phyloP scores from a whole-genome alignment of 2,329 filamentous ascomycete genomes.

The Arthroderma sp. region DNA sequence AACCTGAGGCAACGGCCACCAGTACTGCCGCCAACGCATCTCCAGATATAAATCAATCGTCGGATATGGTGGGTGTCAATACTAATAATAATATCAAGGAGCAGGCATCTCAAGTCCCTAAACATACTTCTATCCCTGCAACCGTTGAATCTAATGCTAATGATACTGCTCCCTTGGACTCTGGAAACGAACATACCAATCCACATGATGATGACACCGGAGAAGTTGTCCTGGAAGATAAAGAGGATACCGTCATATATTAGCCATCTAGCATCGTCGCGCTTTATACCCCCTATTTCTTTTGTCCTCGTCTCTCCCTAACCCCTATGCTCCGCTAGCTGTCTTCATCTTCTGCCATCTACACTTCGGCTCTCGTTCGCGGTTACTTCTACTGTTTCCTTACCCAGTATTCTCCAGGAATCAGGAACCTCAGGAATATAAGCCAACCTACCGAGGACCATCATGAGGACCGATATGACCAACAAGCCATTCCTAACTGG shows the following conservation, averaged over 20 bases:
- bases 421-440: too few species aligned
- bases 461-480: too few species aligned
- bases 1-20: conserved; percentile 12
- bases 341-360: background rate
- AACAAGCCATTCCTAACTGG: too few species aligned
- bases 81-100: conserved; percentile 4
- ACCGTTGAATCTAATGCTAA: conserved; percentile 19
- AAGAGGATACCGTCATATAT: conserved; percentile 87
- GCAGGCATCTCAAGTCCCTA: conserved; percentile 3
- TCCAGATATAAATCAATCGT: background rate
- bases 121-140: conserved; percentile 8
- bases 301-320: background rate
- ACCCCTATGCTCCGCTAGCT: background rate
- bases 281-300: background rate
- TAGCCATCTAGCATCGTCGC: conserved; percentile 23
- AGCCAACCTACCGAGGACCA: too few species aligned
- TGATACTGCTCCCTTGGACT: conserved; percentile 28
- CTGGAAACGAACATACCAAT: conserved; percentile 28
- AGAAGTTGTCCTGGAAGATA: conserved; percentile 68
- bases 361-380: background rate
- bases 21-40: background rate
- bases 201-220: conserved; percentile 54
- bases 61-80: conserved; percentile 6
- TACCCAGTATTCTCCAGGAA: too few species aligned
- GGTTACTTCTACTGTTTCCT: background rate